Percentiles rank a stretch among this genome's conserved stretches.
Evolutionary conservation across 768 basidiomycete genomes (phyloP).

Genomic region (Lactarius tabidus): DNA sequence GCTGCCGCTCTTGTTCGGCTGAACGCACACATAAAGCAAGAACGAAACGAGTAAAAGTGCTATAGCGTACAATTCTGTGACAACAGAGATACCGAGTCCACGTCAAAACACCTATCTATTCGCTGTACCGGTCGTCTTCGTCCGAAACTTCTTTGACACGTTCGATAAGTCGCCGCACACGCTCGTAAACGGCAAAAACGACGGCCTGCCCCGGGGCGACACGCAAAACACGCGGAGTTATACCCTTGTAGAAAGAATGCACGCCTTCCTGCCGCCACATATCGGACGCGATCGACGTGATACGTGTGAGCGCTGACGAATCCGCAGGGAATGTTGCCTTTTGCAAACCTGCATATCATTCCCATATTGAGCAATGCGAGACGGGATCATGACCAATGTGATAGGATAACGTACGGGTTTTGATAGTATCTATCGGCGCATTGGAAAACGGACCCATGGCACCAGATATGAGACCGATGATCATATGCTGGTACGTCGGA

Average conservation of each 20-base stretch:
- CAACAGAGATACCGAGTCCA: background rate
- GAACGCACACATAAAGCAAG: background rate
- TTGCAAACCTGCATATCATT: constrained; percentile 60
- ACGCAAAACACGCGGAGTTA: constrained; percentile 91
- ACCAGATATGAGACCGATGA: constrained; percentile 92
- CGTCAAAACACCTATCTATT: constrained; percentile 39
- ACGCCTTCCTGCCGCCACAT: constrained; percentile 94
- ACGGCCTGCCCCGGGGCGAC: constrained; percentile 97
- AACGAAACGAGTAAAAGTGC: background rate
- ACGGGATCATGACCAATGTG: background rate
- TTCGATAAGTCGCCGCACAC: constrained; percentile 75
- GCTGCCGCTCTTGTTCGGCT: background rate
- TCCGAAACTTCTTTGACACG: constrained; percentile 47
- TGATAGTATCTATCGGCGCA: constrained; percentile 92
- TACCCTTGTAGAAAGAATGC: constrained; percentile 94
- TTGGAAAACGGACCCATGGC: constrained; percentile 99
- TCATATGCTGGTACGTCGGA: constrained; percentile 93
- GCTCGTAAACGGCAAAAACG: constrained; percentile 96
- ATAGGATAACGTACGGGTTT: constrained; percentile 65
- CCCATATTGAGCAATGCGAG: background rate
- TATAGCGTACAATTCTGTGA: constrained; percentile 1
- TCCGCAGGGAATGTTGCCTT: constrained; percentile 73
- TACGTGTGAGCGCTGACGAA: constrained; percentile 73
- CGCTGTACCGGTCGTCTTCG: constrained; percentile 64
- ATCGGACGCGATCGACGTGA: constrained; percentile 75